Conservation (phyloP, 2,329 filamentous ascomycete species). For the Trichophyton benhamiae region DNA sequence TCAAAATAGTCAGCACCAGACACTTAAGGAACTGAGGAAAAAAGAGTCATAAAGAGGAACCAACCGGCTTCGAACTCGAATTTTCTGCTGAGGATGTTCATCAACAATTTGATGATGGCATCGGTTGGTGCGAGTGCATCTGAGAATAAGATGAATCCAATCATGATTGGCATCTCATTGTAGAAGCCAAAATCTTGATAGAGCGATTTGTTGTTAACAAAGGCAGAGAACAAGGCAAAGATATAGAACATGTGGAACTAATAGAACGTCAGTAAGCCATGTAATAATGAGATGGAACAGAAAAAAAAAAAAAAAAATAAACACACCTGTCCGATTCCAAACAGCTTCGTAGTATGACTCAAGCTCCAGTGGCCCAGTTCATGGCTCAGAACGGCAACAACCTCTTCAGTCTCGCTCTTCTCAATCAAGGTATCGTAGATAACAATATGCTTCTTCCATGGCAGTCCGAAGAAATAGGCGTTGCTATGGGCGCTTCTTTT, state of each 20-base stretch:
- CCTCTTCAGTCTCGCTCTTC: constrained; percentile 83
- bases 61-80: constrained; percentile 89
- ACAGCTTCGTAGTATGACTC: constrained; percentile 83
- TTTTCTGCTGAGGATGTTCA: constrained; percentile 88
- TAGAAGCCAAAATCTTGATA: constrained; percentile 87
- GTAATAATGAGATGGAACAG: background rate
- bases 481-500: constrained; percentile 82
- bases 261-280: constrained; percentile 13
- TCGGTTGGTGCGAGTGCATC: constrained; percentile 93
- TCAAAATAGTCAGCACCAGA: constrained; percentile 15
- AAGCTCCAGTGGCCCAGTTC: constrained; percentile 96
- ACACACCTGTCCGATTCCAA: constrained; percentile 68
- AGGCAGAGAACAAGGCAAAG: constrained; percentile 90
- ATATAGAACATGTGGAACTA: constrained; percentile 92
- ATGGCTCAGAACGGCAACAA: constrained; percentile 87
- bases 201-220: constrained; percentile 86
- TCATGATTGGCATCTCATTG: constrained; percentile 74
- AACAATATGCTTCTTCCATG: constrained; percentile 99
- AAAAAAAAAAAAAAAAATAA: no score
- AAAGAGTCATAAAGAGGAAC: constrained; percentile 15
- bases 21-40: background rate
- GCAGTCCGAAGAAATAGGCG: constrained; percentile 90
- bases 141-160: constrained; percentile 95
- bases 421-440: constrained; percentile 97
- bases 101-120: constrained; percentile 80